Evolutionary conservation across 768 basidiomycete species (phyloP), one percentile per base, ranked within the genome.

Genomic region (Lactifluus subvellereus): DNA sequence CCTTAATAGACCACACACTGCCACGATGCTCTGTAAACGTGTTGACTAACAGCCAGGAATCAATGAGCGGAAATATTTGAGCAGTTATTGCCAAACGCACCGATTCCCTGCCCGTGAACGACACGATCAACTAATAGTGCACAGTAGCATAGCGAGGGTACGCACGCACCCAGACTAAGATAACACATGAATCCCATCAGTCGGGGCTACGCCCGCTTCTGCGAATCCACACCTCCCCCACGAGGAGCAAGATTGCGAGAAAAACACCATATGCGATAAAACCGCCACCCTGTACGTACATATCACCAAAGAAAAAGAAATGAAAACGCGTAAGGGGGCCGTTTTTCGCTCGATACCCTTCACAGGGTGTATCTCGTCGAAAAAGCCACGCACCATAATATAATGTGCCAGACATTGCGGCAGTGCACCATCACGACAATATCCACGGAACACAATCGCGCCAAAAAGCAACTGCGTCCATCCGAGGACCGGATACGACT

Each of bases 401-500:
- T 91, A 91, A 72, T 91, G 90, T 1, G 90, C 91, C 1, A 92
- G 79, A 73, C 94, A 97, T 76, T 96, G 94, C 7, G 85, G 88
- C 1, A 94, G 77, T 33, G 84, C 75, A 6, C 80, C 88, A n/a
- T 83, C 89, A 18, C 85, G 79, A 72, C 94, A 97, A 69, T 92
- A 93, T 6, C 88, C 87, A 57, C 84, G 75, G 68, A 87, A 80
- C 0, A 87, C 80, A 49, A 89, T 81, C 40, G 84, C 87, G 22
- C 93, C 94, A 72, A 96, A 91, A 9, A 97, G 74, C 79, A 92
- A 90, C 72, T 97, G 94, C 1, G 78, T 78, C 94, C 94, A 96
- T 7, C 87, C 94, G 9, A 96, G 69, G 59, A 96, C 75, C 0
- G 94, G 94, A 72, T 89, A 97, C 10, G 77, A 65, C 72, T 89